Evolutionary conservation across 2,329 filamentous ascomycete genomes (phyloP), one percentile per base, ranked within the genome.

Genomic region (Phoma sp.): DNA sequence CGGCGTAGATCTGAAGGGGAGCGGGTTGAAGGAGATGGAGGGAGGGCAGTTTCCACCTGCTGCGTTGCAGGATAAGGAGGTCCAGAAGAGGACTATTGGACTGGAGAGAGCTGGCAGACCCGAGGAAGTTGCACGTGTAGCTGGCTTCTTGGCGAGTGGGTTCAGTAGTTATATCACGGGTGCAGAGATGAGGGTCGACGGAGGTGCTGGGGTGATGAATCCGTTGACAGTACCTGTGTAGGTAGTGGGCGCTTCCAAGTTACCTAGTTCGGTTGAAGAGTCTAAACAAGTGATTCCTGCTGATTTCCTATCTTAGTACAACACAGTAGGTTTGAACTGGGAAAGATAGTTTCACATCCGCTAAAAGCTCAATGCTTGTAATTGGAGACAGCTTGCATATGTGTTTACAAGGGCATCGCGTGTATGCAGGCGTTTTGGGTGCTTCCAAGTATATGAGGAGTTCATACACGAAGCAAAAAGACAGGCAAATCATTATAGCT

Each of bases 81-180:
- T 75, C 10, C 81, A 84, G 70, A 77, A 80, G 63, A 75, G 76
- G 56, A 78, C 76, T 12, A 84, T 86, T 59, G 85, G 85, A 6
- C 68, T 88, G 17, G 85, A 87, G 70, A 78, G 85, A 54, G 78
- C 83, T 8, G 85, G 85, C 0, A 67, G 79, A 17, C 83, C 85
- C 0, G 80, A 81, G 45, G 85, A 88, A 66, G 83, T 88, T 9
- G 85, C 80, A 1, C 74, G 83, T 32, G 84, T 87, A 3, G 85
- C 82, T 0, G 85, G 85, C 0, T 88, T 88, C 65, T 74, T 88
- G 58, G 84, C 85, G 2, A 84, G 81, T 70, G 84, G 84, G 0
- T 88, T 88, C 70, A 85, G 82, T 58, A 83, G 80, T 51, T 88
- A 88, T 71, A 79, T 88, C 38, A 87, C 83, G 0, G 85, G 85